Conservation (phyloP, 495 filamentous ascomycete species). For the Daldinia bambusicola region DNA sequence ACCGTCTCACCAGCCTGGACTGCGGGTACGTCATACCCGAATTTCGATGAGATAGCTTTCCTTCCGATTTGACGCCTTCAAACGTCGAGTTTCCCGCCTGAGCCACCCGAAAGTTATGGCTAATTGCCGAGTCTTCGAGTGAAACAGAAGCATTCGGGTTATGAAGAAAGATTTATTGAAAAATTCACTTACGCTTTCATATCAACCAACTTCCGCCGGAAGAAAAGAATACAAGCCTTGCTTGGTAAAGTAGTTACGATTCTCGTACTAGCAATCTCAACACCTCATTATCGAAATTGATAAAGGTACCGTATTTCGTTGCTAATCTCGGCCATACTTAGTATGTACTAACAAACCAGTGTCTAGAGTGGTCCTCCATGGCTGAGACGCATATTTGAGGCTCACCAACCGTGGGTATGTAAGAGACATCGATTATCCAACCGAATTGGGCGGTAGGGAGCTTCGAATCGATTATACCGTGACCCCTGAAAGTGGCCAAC, state of each 20-base stretch:
- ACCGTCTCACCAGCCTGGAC: constrained; percentile 28
- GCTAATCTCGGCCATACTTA: constrained; percentile 2
- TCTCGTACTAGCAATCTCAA: background rate
- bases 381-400: constrained; percentile 10
- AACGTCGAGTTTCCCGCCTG: constrained; percentile 15
- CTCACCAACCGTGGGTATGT: constrained; percentile 13
- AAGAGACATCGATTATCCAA: constrained; percentile 5
- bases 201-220: background rate
- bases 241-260: background rate
- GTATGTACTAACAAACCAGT: background rate
- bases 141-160: constrained; percentile 19
- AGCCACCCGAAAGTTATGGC: constrained; percentile 13
- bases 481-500: background rate
- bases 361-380: background rate
- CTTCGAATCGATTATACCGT: constrained; percentile 12
- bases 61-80: constrained; percentile 32
- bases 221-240: constrained; percentile 3
- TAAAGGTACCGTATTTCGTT: background rate
- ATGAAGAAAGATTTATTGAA: constrained; percentile 16
- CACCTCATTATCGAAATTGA: background rate
- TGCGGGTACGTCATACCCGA: constrained; percentile 29
- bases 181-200: constrained; percentile 20
- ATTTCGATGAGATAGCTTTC: constrained; percentile 13
- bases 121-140: constrained; percentile 12
- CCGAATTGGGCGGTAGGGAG: background rate